These are phyloP conservation scores for Leccinum obscurum DNA, from an alignment of 768 basidiomycete genomes.

Conservation along the genomic window DNA sequence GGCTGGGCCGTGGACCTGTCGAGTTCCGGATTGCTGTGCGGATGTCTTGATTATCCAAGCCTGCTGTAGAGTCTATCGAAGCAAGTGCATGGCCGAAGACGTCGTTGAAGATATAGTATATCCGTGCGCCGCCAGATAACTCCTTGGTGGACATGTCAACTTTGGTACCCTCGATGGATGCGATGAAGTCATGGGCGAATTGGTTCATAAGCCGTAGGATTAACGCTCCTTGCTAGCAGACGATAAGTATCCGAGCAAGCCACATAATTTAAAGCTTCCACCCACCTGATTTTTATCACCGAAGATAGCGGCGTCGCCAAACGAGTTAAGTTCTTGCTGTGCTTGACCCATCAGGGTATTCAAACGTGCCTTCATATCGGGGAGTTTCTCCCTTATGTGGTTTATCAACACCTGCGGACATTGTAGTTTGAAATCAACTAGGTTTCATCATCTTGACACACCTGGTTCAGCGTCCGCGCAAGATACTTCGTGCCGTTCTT, in stretches of 20 bases:
- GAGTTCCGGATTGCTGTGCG: conserved; percentile 98
- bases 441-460: conserved; percentile 34
- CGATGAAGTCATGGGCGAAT: conserved; percentile 95
- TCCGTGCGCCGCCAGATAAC: conserved; percentile 94
- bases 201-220: conserved; percentile 97
- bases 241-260: conserved; percentile 13
- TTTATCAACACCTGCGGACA: conserved; percentile 85
- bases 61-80: conserved; percentile 86
- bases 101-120: conserved; percentile 99
- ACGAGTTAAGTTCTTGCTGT: conserved; percentile 95
- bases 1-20: conserved; percentile 91
- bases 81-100: conserved; percentile 92
- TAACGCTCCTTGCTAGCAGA: conserved; percentile 72
- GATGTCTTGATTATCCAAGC: conserved; percentile 92
- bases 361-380: conserved; percentile 98
- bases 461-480: conserved; percentile 92
- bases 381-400: conserved; percentile 97
- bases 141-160: conserved; percentile 98
- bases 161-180: conserved; percentile 96
- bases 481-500: conserved; percentile 97
- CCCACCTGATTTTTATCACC: conserved; percentile 84
- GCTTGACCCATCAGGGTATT: conserved; percentile 99
- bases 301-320: conserved; percentile 89
- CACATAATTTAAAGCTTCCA: neutral
- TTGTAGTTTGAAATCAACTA: neutral